Evolutionary conservation across 805 yeast genomes (phyloP).

Genomic region (Myxozyma mucilagina): DNA sequence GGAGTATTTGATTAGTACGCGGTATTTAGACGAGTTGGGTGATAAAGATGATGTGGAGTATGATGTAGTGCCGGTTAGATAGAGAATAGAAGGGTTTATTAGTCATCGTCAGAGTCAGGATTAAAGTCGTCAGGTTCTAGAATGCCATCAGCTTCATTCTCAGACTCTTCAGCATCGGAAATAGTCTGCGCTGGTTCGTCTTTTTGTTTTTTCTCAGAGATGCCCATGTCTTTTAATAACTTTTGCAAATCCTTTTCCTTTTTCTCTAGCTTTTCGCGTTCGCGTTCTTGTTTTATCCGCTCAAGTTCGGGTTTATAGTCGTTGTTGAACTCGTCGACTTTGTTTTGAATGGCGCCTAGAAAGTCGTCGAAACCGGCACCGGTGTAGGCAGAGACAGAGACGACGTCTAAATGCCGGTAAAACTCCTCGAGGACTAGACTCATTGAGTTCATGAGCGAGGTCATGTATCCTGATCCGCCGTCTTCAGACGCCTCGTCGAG

Average conservation of each 20-base stretch:
- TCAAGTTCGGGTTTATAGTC: conserved; percentile 87
- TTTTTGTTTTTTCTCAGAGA: conserved; percentile 62
- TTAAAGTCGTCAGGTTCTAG: conserved; percentile 37
- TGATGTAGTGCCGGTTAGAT: conserved; percentile 3
- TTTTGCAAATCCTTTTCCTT: conserved; percentile 70
- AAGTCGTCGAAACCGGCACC: conserved; percentile 95
- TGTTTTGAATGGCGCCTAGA: conserved; percentile 75
- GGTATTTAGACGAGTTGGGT: conserved; percentile 14
- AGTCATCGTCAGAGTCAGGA: conserved; percentile 10
- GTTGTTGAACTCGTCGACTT: conserved; percentile 82
- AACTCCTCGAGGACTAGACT: conserved; percentile 94
- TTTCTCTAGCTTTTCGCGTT: conserved; percentile 67
- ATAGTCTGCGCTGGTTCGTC: conserved; percentile 56
- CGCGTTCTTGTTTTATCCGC: conserved; percentile 70
- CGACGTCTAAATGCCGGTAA: conserved; percentile 88
- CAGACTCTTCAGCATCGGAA: conserved; percentile 59
- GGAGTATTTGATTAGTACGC: conserved; percentile 16
- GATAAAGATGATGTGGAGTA: conserved; percentile 1
- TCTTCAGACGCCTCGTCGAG: conserved; percentile 63
- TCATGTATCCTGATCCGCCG: conserved; percentile 86
- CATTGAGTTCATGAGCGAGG: conserved; percentile 90
- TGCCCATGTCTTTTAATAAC: conserved; percentile 84
- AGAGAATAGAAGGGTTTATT: background rate
- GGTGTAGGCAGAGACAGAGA: conserved; percentile 87
- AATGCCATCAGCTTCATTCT: conserved; percentile 43